Evolutionary conservation across 2,329 filamentous ascomycete species (phyloP).

Genomic region (Trichoderma koningiopsis): DNA sequence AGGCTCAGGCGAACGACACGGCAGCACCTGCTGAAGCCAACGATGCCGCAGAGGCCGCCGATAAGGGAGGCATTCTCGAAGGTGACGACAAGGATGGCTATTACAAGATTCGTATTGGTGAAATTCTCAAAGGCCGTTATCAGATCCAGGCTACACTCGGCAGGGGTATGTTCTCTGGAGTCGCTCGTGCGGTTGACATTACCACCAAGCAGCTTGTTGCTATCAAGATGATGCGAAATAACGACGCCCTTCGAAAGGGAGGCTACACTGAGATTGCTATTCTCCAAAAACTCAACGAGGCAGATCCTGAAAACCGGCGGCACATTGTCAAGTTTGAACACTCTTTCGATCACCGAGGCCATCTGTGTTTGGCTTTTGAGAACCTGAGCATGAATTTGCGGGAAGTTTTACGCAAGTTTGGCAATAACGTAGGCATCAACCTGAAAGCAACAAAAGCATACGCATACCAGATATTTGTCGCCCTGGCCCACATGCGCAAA

Average conservation of each 20-base stretch:
- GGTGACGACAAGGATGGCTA: constrained; percentile 95
- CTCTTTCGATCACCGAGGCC: constrained; percentile 89
- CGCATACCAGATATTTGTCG: constrained; percentile 91
- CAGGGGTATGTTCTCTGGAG: constrained; percentile 94
- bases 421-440: constrained; percentile 90
- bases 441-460: constrained; percentile 84
- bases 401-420: constrained; percentile 93
- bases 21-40: constrained; percentile 44
- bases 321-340: constrained; percentile 87
- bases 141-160: constrained; percentile 85
- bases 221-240: constrained; percentile 97
- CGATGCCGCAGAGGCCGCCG: constrained; percentile 57
- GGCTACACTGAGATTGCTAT: constrained; percentile 95
- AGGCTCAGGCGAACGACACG: constrained; percentile 42
- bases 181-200: constrained; percentile 84
- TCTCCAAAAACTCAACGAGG: constrained; percentile 79
- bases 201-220: constrained; percentile 78
- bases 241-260: constrained; percentile 88
- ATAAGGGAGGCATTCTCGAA: constrained; percentile 78
- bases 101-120: constrained; percentile 91
- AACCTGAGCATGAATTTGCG: constrained; percentile 91
- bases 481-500: constrained; percentile 82
- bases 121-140: constrained; percentile 86
- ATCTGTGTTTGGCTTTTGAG: constrained; percentile 96
- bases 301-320: constrained; percentile 86